A percentile compares a stretch with the other conserved stretches of the same genome.
Conservation (phyloP, 1,284 basidiomycete genomes). For the Austropuccinia psidii region DNA sequence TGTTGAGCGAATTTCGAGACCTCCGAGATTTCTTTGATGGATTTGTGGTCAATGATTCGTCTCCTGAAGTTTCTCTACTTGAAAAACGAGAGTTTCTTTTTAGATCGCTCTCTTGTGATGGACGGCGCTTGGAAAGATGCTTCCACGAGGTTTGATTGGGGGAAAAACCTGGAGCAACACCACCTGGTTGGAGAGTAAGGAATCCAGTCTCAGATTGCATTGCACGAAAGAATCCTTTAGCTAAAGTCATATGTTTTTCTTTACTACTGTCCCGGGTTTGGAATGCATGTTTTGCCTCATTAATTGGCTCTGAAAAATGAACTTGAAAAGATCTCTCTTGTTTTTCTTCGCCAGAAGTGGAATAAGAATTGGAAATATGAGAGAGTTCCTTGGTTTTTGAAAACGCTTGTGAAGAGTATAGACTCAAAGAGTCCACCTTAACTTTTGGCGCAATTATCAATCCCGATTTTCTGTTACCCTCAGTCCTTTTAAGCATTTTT, state of each 20-base stretch:
- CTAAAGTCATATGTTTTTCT: constrained; percentile 1
- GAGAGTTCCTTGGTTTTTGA: too few species aligned
- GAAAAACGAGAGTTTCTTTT: too few species aligned
- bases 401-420: neutral
- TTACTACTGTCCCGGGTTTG: too few species aligned
- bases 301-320: neutral
- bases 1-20: too few species aligned
- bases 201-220: constrained; percentile 22
- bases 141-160: constrained; percentile 7
- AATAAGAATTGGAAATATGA: too few species aligned
- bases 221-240: constrained; percentile 28
- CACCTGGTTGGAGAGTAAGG: constrained; percentile 4
- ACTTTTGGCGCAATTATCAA: neutral
- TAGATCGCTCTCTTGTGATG: neutral
- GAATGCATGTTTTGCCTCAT: neutral
- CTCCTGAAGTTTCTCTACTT: too few species aligned
- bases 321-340: neutral
- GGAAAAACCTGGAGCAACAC: neutral
- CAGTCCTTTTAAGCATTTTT: constrained; percentile 2
- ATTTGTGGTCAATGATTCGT: too few species aligned
- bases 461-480: neutral
- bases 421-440: neutral
- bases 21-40: too few species aligned
- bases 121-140: neutral
- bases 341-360: too few species aligned